A percentile compares a stretch with the other conserved stretches of the same genome.
Evolutionary conservation across 495 filamentous ascomycete species (phyloP).

Genomic region (Aspergillus haitiensis): DNA sequence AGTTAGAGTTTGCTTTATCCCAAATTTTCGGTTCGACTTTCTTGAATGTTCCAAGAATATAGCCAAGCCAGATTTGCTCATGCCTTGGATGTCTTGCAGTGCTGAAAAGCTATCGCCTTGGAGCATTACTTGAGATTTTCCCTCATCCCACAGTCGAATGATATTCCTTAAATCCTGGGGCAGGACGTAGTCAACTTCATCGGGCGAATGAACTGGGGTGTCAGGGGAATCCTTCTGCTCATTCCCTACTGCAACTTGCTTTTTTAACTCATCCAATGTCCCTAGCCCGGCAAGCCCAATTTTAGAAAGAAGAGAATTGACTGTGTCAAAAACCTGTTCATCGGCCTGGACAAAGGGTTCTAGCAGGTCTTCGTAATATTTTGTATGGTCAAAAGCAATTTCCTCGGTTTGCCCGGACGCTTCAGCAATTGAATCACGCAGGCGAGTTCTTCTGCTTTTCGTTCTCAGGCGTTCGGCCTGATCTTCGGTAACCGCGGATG

Average conservation of each 20-base stretch:
- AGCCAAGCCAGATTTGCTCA: constrained; percentile 60
- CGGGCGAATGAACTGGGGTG: constrained; percentile 6
- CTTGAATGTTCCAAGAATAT: constrained; percentile 81
- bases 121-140: constrained; percentile 55
- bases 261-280: constrained; percentile 42
- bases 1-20: constrained; percentile 52
- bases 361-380: constrained; percentile 69
- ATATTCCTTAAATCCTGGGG: constrained; percentile 55
- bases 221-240: constrained; percentile 25
- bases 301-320: constrained; percentile 64
- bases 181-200: constrained; percentile 34
- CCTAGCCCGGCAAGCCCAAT: constrained; percentile 59
- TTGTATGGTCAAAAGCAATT: constrained; percentile 60
- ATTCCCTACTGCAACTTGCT: constrained; percentile 20
- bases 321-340: constrained; percentile 70
- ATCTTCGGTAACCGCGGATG: constrained; percentile 52
- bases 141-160: constrained; percentile 60
- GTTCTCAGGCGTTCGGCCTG: constrained; percentile 59
- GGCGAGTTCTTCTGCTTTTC: constrained; percentile 80
- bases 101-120: constrained; percentile 55
- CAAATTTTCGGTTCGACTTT: constrained; percentile 53
- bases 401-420: constrained; percentile 49
- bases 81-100: constrained; percentile 44
- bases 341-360: constrained; percentile 69
- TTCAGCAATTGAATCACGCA: constrained; percentile 70